Percentiles rank a stretch among this genome's conserved stretches.
Conservation (phyloP, 169 alveolate species). For the Cyclospora cayetanensis region DNA sequence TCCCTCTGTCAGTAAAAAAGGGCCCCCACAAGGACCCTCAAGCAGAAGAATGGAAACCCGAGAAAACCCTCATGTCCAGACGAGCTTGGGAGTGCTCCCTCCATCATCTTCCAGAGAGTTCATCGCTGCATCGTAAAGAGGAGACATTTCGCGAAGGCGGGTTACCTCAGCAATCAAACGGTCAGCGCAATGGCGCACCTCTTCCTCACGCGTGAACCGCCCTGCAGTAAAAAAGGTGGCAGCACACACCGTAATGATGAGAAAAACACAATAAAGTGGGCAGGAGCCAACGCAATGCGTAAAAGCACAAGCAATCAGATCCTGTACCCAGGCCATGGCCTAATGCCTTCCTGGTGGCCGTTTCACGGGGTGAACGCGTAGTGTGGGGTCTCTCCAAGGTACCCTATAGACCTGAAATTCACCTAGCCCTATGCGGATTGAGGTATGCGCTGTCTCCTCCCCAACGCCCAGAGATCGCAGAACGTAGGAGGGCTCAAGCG, state of each 20-base stretch:
- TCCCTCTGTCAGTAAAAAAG: too few species aligned
- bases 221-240: background rate
- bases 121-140: constrained; percentile 92
- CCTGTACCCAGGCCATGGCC: too few species aligned
- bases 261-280: background rate
- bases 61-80: constrained; percentile 25
- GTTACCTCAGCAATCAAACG: constrained; percentile 84
- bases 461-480: constrained; percentile 96
- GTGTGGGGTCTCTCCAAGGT: too few species aligned
- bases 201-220: constrained; percentile 95
- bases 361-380: too few species aligned
- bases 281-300: too few species aligned
- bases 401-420: too few species aligned
- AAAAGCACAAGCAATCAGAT: too few species aligned
- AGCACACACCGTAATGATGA: background rate
- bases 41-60: too few species aligned
- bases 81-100: background rate
- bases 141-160: constrained; percentile 90
- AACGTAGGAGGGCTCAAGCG: constrained; percentile 93
- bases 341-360: too few species aligned
- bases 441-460: constrained; percentile 98
- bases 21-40: too few species aligned
- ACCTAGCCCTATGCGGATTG: constrained; percentile 97
- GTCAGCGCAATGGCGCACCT: constrained; percentile 88
- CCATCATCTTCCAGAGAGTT: constrained; percentile 72